These are phyloP conservation scores for Chamaecrista fasciculata DNA, from an alignment of 306 rosid species.

Conservation along the genomic window DNA sequence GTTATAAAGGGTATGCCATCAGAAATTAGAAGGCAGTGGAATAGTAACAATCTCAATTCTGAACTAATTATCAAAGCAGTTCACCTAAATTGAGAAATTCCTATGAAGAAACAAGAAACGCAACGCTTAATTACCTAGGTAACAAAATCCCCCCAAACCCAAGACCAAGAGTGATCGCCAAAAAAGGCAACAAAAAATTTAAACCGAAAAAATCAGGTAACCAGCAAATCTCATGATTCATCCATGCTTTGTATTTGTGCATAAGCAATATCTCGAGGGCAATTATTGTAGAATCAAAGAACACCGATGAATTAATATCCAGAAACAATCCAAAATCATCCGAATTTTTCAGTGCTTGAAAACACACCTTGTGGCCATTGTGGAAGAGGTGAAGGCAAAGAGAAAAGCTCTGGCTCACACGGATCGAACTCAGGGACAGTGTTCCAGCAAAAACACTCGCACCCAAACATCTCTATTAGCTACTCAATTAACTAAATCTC, in stretches of 20 bases:
- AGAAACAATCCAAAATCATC: background rate
- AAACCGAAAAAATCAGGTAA: background rate
- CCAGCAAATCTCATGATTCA: background rate
- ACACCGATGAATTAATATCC: background rate
- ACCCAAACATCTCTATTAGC: slow-evolving; percentile 48
- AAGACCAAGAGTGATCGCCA: background rate
- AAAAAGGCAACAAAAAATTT: background rate
- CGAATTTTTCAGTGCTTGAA: background rate
- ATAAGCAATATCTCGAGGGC: background rate
- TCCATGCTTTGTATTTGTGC: background rate
- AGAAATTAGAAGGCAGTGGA: background rate
- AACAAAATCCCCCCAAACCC: background rate
- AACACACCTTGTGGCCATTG: slow-evolving; percentile 66
- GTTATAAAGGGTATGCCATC: background rate
- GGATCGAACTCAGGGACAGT: slow-evolving; percentile 24
- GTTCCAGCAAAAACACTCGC: slow-evolving; percentile 59
- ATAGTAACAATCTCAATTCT: background rate
- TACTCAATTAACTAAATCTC: background rate
- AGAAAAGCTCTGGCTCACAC: slow-evolving; percentile 45
- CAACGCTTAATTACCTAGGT: background rate
- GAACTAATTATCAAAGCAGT: background rate
- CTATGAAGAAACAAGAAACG: background rate
- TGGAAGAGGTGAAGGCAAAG: slow-evolving; percentile 66
- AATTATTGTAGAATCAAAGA: background rate
- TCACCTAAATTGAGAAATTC: background rate